These are phyloP conservation scores for Cyclotella distinguenda DNA, from an alignment of 108 stramenopile species.

Conservation along the genomic window DNA sequence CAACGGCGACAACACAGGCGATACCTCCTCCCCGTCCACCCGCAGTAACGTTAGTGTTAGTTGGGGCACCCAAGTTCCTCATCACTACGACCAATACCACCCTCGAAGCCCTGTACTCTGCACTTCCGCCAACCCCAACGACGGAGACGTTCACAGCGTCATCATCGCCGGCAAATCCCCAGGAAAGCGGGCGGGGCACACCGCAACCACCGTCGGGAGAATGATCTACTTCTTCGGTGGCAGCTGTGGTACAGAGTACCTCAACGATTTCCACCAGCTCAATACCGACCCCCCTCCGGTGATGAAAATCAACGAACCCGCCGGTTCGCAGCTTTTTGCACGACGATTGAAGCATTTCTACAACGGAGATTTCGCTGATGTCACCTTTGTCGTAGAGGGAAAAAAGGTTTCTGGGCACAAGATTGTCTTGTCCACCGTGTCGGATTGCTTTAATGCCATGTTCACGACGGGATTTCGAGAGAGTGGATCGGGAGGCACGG, in stretches of 20 bases:
- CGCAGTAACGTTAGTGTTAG: too few species aligned
- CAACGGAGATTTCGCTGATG: slow-evolving; percentile 89
- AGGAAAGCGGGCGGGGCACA: slow-evolving; percentile 90
- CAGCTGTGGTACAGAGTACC: slow-evolving; percentile 68
- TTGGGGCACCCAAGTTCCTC: too few species aligned
- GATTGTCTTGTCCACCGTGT: slow-evolving; percentile 77
- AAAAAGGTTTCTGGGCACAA: slow-evolving; percentile 84
- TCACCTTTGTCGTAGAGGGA: slow-evolving; percentile 90
- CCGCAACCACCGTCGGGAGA: slow-evolving; percentile 86
- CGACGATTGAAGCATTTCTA: slow-evolving; percentile 73
- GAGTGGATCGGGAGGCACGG: slow-evolving; percentile 50
- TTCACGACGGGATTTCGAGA: slow-evolving; percentile 86
- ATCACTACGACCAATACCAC: slow-evolving; percentile 9
- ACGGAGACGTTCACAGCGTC: slow-evolving; percentile 80
- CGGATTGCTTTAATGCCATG: slow-evolving; percentile 93
- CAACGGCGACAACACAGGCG: too few species aligned
- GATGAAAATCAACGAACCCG: slow-evolving; percentile 62
- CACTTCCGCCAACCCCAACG: slow-evolving; percentile 80
- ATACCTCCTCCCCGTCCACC: too few species aligned
- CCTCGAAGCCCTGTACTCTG: slow-evolving; percentile 24
- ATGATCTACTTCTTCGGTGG: slow-evolving; percentile 86
- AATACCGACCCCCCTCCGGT: slow-evolving; percentile 87
- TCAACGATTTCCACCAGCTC: slow-evolving; percentile 85
- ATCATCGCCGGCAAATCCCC: slow-evolving; percentile 73
- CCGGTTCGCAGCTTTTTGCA: slow-evolving; percentile 64